Base-by-base conservation (phyloP, 75 land plant genomes). In the Cunninghamia lanceolata region DNA sequence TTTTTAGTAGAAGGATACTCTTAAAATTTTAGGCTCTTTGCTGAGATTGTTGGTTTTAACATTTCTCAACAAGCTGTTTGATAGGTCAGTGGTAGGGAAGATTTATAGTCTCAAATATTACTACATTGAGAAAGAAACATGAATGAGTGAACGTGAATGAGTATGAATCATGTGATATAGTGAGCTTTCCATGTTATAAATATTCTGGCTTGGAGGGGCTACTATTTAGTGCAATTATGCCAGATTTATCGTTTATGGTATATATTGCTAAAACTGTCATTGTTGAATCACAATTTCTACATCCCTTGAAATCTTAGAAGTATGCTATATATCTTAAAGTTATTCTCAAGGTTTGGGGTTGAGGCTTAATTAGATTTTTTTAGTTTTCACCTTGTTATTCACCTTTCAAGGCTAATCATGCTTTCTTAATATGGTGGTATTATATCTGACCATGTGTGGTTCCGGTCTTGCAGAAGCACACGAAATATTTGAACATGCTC, bases 391-490 rank as follows among this genome's bases (percentile, higher is more conserved):
- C 32, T 71, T 32, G 74, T 71, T 10, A 10, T 71, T 71, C 35
- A 8, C 73, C 35, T 16, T 40, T 79, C 82, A 21, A 79, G 82
- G 43, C 9, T 25, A 42, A 25, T 79, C 42, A 42, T 28, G 39
- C 21, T 79, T 40, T 42, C 25, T 42, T 21, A 42, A 21, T 36
- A 79, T 43, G 2, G 28, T 42, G 47, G 47, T 40, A 42, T 40
- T 38, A 8, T 17, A 78, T 40, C 45, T 78, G 17, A 42, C 45
- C 45, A 21, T 79, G 28, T 25, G 7, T 43, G 28, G 46, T 79
- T 79, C 19, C 40, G 43, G 82, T 42, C 13, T 79, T 79, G 82
- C 82, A 79, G 82, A 42, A 79, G 82, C 45, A 79, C 39, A 39
- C 38, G 82, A 25, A 40, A 79, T 39, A 39, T 43, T 79, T 79